Base-by-base conservation (phyloP, 2,329 filamentous ascomycete genomes). In the Coniochaeta hoffmannii region DNA sequence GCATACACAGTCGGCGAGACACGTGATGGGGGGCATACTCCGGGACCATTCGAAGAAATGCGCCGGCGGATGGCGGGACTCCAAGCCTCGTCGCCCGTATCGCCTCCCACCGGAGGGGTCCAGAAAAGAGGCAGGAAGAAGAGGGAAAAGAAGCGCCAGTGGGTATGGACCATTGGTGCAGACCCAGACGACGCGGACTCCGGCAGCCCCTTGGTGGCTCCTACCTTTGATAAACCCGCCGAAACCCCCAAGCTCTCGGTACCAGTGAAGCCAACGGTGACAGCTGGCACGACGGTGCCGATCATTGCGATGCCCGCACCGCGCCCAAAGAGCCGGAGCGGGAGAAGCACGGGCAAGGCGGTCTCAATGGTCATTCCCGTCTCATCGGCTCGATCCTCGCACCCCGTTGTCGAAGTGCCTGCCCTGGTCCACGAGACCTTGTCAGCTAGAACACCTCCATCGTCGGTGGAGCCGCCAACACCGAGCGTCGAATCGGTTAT, bases 131-230 rank as follows among this genome's bases (percentile, higher is more conserved):
- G 76, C 65, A 69, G 71, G 31, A 74, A 73, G 65, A 80, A 83
- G 60, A 84, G 73, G 64, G 83, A 86, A 60, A 85, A 83, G 75
- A 84, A 80, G 68, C 73, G 82, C 12, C 78, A 78, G 44, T 86
- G 83, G 83, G 79, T 83, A 34, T 86, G 83, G 83, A 86, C 83
- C 1, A 85, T 87, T 46, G 80, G 78, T 2, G 75, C 77, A 57
- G 79, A 80, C 1, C 76, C 74, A 1, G 69, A 75, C 8, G 70
- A 73, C 14, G 70, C 73, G 55, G 69, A 72, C 53, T 60, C 65
- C 15, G 66, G 68, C 28, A 57, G 57, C 50, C 59, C 61, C 9
- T 34, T 51, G 28, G 19, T 51, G 32, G 28, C 49, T 11, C n/a
- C 49, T 22, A 51, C 49, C 0, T 61, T 61, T 46, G n/a, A n/a